phyloP scores from a whole-genome alignment of 129 eudicot species.

The Artemisia argyi region DNA sequence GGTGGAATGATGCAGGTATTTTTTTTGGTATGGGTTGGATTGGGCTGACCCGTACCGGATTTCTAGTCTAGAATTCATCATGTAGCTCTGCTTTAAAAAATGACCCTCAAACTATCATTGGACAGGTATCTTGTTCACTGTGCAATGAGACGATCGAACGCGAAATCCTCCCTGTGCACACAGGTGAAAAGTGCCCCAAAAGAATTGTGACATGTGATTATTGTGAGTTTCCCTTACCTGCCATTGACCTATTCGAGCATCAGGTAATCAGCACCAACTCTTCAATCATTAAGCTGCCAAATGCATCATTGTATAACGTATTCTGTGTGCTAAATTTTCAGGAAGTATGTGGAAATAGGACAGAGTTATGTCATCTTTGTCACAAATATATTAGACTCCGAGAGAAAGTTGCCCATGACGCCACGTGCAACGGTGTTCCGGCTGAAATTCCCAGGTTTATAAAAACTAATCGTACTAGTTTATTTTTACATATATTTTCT shows the following conservation, averaged over 20 bases:
- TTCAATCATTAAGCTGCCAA: not conserved
- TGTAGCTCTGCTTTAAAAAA: not conserved
- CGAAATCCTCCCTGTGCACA: conserved; percentile 58
- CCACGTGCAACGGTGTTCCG: conserved; percentile 56
- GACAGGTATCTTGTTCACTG: conserved; percentile 76
- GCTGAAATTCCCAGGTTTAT: conserved; percentile 65
- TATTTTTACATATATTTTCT: too few species aligned
- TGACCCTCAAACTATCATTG: not conserved
- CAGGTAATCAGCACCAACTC: conserved; percentile 42
- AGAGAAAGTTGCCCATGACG: conserved; percentile 64
- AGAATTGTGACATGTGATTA: conserved; percentile 76
- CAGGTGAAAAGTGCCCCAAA: conserved; percentile 73
- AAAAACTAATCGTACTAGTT: not conserved
- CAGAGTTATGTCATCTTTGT: conserved; percentile 68
- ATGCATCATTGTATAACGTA: not conserved
- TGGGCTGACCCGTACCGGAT: too few species aligned
- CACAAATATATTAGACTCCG: conserved; percentile 72
- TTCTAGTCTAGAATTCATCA: not conserved
- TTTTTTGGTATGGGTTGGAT: too few species aligned
- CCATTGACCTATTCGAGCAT: conserved; percentile 73
- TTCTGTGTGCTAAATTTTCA: conserved; percentile 23
- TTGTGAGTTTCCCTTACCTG: conserved; percentile 90
- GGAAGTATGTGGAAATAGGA: conserved; percentile 93
- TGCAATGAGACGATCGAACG: conserved; percentile 79
- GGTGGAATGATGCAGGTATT: not conserved